phyloP scores from a whole-genome alignment of 108 stramenopile species.

The Ochromonas danica region DNA sequence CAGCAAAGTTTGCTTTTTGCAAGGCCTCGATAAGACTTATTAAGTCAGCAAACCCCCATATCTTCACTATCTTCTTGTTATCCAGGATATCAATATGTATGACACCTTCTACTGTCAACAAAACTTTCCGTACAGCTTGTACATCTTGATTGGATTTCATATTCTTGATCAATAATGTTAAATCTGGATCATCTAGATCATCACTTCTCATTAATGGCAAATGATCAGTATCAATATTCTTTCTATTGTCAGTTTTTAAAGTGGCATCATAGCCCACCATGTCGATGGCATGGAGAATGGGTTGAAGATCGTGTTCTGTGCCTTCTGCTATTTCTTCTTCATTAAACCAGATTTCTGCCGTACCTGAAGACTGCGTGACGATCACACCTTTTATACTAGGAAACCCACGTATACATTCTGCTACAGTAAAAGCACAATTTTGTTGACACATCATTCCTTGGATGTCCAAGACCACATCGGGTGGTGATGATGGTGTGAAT shows the following conservation, averaged over 20 bases:
- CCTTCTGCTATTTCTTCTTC: background rate
- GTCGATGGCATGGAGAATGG: background rate
- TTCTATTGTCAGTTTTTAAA: background rate
- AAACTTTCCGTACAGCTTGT: constrained; percentile 39
- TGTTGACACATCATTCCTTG: constrained; percentile 92
- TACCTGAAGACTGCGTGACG: background rate
- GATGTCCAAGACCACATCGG: constrained; percentile 53
- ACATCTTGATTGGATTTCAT: background rate
- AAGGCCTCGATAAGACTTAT: background rate
- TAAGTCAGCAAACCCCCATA: background rate
- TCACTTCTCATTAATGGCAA: background rate
- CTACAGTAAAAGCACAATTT: constrained; percentile 68
- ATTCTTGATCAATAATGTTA: background rate
- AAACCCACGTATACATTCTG: constrained; percentile 32
- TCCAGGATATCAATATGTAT: background rate
- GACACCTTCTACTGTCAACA: constrained; percentile 42
- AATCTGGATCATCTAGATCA: background rate
- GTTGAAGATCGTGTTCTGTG: background rate
- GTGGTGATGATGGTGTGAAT: background rate
- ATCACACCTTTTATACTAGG: background rate
- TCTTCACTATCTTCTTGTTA: background rate
- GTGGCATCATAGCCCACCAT: background rate
- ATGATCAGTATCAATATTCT: background rate
- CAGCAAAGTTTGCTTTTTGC: background rate
- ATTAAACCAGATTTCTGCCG: background rate